Base-by-base conservation (phyloP, 129 eudicot genomes). In the Silybum marianum region DNA sequence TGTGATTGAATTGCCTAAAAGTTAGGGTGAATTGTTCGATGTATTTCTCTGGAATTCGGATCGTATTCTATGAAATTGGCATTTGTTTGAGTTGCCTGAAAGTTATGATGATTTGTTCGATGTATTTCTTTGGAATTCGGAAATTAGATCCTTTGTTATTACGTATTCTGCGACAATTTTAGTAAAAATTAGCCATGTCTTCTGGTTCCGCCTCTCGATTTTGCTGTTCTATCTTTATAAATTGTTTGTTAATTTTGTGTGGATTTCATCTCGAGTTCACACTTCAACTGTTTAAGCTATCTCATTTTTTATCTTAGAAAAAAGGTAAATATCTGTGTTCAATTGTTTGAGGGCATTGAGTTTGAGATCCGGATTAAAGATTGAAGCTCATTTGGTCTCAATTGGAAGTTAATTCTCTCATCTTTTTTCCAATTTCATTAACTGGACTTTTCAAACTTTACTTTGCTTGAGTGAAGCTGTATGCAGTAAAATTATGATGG, bases 381-480 rank as follows among this genome's bases (percentile, higher is more conserved):
- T 73, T 24, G 69, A 81, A 73, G 79, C 67, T 65, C 48, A 63
- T 42, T 18, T 40, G n/a, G 80, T 69, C 25, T 73, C 67, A 62
- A 40, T 23, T 25, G 38, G 44, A 73, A 73, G 68, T 63, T 63
- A 26, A 69, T 39, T 23, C 18, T 63, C 14, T 71, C 18, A 14
- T 54, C 60, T 48, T 62, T 10, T 60, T 72, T 36, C 63, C 30
- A 26, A 30, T 39, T 42, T 10, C 69, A 74, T 58, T n/a, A 60
- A 75, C 5, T 66, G 30, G 69, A 21, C 30, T 65, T 63, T 65
- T 65, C 28, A 23, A n/a, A 18, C 44, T 8, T 75, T 68, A 24
- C 40, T 67, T 67, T 68, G 71, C 60, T 75, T 76, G 32, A 69
- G 36, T 69, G 48, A 40, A 78, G 65, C 65, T 77, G 73, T 68